Percentiles rank a stretch among this genome's conserved stretches.
Evolutionary conservation across 108 stramenopile genomes (phyloP).

Genomic region (Stephanodiscus minutulus): DNA sequence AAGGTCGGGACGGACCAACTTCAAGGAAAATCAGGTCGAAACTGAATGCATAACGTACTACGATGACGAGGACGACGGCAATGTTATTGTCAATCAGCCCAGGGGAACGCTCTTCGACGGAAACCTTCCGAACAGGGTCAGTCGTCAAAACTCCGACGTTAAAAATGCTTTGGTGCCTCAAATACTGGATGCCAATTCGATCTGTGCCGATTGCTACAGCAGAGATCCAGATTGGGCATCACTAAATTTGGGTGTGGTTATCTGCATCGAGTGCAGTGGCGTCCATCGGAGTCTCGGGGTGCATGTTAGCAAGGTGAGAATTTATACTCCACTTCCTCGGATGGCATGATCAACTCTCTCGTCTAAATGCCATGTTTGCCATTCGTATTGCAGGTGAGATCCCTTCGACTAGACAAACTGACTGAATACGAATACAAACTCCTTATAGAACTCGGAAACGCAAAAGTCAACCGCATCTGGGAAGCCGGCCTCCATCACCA

Average conservation of each 20-base stretch:
- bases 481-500: constrained; percentile 77
- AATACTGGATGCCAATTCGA: constrained; percentile 67
- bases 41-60: constrained; percentile 54
- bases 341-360: background rate
- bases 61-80: constrained; percentile 31
- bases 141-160: constrained; percentile 14
- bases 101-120: constrained; percentile 10
- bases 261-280: constrained; percentile 98
- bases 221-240: constrained; percentile 85
- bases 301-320: constrained; percentile 94
- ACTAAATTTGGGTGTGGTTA: constrained; percentile 82
- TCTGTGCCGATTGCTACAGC: constrained; percentile 85
- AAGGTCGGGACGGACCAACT: constrained; percentile 14
- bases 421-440: constrained; percentile 64
- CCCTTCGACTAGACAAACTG: constrained; percentile 73
- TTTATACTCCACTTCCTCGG: constrained; percentile 22
- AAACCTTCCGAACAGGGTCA: constrained; percentile 8
- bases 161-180: constrained; percentile 53
- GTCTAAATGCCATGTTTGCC: background rate
- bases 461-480: constrained; percentile 78
- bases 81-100: constrained; percentile 17
- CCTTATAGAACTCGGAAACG: constrained; percentile 71
- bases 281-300: constrained; percentile 97
- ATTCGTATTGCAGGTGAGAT: constrained; percentile 57
- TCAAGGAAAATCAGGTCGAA: constrained; percentile 14